A percentile compares a stretch with the other conserved stretches of the same genome.
phyloP scores from a whole-genome alignment of 2,329 filamentous ascomycete genomes.

The Penicillium corylophilum region DNA sequence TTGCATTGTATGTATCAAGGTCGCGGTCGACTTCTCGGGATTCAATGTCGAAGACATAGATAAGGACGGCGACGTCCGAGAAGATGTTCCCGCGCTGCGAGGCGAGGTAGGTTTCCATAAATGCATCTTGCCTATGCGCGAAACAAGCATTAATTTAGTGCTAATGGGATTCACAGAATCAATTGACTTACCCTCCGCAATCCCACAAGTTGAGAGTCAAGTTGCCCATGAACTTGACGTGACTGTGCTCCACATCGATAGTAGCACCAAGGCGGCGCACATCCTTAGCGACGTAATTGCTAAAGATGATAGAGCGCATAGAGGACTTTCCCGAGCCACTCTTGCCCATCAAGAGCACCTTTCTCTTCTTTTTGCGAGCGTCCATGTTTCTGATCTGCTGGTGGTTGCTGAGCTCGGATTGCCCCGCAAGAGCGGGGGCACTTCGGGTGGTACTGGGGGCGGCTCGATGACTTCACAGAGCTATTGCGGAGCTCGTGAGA shows the following conservation, averaged over 20 bases:
- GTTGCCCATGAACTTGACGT: conserved; percentile 98
- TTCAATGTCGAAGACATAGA: conserved; percentile 99
- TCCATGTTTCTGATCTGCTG: conserved; percentile 37
- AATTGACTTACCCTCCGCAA: conserved; percentile 71
- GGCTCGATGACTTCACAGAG: conserved; percentile 11
- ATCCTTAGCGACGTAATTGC: conserved; percentile 96
- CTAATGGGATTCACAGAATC: not conserved
- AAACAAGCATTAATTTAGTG: not conserved
- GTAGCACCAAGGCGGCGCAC: conserved; percentile 90
- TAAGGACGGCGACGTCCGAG: conserved; percentile 90
- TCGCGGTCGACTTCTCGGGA: conserved; percentile 92
- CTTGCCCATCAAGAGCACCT: conserved; percentile 89
- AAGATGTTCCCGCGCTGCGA: conserved; percentile 96
- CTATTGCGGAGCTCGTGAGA: not conserved
- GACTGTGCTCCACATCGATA: conserved; percentile 96
- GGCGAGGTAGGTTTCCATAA: conserved; percentile 97
- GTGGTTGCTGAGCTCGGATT: conserved; percentile 18
- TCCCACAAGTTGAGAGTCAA: conserved; percentile 98
- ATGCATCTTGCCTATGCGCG: conserved; percentile 77
- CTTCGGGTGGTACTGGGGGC: conserved; percentile 13
- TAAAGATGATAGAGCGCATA: conserved; percentile 98
- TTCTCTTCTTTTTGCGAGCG: conserved; percentile 70
- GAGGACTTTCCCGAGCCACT: conserved; percentile 96
- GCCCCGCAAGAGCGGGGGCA: conserved; percentile 26
- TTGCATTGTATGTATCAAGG: conserved; percentile 85